Evolutionary conservation across 2,329 filamentous ascomycete species (phyloP).

Genomic region (Ascochyta clinopodiicola): DNA sequence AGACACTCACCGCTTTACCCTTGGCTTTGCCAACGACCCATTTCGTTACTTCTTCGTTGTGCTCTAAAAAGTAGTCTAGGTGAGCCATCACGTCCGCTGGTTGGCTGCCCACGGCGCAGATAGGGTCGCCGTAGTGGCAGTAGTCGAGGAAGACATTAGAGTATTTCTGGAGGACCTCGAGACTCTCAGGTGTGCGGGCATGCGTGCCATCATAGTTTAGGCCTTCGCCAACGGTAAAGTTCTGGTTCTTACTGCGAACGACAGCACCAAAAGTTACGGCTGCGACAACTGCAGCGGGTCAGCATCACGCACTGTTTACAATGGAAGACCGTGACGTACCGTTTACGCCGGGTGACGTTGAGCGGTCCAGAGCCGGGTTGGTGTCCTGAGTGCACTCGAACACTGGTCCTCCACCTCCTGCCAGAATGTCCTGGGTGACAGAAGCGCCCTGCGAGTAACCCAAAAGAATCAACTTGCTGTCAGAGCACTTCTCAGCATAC

Average conservation of each 20-base stretch:
- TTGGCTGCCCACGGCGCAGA: constrained; percentile 62
- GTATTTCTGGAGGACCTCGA: constrained; percentile 25
- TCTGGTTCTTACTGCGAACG: constrained; percentile 27
- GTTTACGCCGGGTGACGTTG: constrained; percentile 26
- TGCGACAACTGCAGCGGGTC: constrained; percentile 27
- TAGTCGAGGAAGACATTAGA: constrained; percentile 63
- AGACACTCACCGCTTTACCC: constrained; percentile 18
- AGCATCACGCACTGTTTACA: background rate
- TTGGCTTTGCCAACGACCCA: constrained; percentile 30
- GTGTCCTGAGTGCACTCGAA: constrained; percentile 32
- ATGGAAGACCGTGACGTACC: constrained; percentile 13
- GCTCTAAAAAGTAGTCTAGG: constrained; percentile 60
- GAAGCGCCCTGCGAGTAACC: constrained; percentile 37
- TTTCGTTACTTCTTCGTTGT: constrained; percentile 30
- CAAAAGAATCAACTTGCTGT: constrained; percentile 36
- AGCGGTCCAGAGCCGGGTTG: constrained; percentile 30
- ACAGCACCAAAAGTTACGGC: constrained; percentile 37
- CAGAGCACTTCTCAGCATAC: constrained; percentile 34
- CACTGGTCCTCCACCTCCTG: constrained; percentile 36
- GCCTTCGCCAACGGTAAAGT: constrained; percentile 35
- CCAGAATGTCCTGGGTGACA: constrained; percentile 37
- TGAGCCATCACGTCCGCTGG: constrained; percentile 64
- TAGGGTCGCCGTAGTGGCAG: constrained; percentile 68
- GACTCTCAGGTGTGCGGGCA: constrained; percentile 29
- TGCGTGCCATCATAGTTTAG: constrained; percentile 29